These are phyloP conservation scores for Neoboletus magnificus DNA, from an alignment of 768 basidiomycete genomes.

Conservation along the genomic window DNA sequence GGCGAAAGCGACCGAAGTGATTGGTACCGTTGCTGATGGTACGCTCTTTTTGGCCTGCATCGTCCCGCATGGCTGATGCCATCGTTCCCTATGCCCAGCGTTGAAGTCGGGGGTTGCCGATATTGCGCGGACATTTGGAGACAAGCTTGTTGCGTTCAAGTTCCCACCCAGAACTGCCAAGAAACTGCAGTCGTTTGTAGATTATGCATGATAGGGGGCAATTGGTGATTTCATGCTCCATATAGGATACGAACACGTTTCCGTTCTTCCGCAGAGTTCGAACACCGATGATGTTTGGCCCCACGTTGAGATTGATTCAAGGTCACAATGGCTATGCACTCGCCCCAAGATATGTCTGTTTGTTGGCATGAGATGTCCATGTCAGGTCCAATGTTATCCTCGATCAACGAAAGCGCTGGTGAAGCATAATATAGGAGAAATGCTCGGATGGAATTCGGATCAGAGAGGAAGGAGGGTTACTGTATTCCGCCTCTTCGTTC, in stretches of 20 bases:
- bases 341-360: background rate
- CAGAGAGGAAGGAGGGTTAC: no score
- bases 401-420: no score
- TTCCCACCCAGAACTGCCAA: conserved; percentile 66
- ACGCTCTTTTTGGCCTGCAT: conserved; percentile 12
- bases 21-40: conserved; percentile 61
- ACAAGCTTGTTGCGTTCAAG: conserved; percentile 71
- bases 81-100: conserved; percentile 27
- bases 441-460: background rate
- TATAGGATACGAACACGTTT: background rate
- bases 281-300: background rate
- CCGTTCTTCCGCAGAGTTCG: background rate
- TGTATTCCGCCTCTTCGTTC: background rate
- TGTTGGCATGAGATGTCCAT: background rate
- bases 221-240: background rate
- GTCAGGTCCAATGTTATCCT: no score
- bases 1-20: conserved; percentile 50
- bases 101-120: conserved; percentile 64
- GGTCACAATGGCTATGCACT: background rate
- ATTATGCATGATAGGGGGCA: conserved; percentile 43
- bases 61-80: background rate
- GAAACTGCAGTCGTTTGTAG: conserved; percentile 69
- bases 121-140: conserved; percentile 70
- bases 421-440: no score
- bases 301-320: background rate